These are phyloP conservation scores for Ormosia semicastrata DNA, from an alignment of 306 rosid species.

Conservation along the genomic window DNA sequence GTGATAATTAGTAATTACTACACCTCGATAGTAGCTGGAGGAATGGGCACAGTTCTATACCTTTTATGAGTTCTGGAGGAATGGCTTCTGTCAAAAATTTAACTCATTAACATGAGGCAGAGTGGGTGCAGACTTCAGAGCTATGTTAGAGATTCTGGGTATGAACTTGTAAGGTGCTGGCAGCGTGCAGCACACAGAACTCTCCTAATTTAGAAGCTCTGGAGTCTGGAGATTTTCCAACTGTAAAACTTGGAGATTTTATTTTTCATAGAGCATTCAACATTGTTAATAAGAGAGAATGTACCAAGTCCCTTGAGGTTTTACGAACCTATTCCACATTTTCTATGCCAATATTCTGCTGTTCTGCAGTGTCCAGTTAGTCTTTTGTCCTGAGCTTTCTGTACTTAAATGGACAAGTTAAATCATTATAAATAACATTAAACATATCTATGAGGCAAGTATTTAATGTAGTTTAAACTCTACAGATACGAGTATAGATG, in stretches of 20 bases:
- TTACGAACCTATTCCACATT: not conserved
- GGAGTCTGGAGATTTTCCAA: not conserved
- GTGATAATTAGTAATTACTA: not conserved
- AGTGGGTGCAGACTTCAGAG: not conserved
- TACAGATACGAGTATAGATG: slow-evolving; percentile 80
- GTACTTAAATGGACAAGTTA: not conserved
- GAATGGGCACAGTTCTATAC: not conserved
- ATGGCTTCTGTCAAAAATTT: not conserved
- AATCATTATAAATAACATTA: not conserved
- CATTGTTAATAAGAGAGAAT: not conserved
- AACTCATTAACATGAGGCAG: not conserved
- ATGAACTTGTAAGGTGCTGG: not conserved
- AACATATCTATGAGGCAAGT: not conserved
- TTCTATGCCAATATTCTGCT: not conserved
- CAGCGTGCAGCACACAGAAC: not conserved
- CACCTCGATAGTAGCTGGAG: not conserved
- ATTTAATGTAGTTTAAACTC: slow-evolving; percentile 13
- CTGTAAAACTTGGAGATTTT: not conserved
- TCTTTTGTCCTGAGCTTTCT: not conserved
- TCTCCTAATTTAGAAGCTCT: no score
- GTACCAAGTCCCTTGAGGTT: not conserved
- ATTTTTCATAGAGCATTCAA: not conserved
- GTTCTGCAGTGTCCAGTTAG: not conserved
- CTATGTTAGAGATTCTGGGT: slow-evolving; percentile 1
- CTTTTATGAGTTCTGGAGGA: slow-evolving; percentile 10